Evolutionary conservation across 352 stramenopile genomes (phyloP).

Genomic region (Phytophthora cryptogea): DNA sequence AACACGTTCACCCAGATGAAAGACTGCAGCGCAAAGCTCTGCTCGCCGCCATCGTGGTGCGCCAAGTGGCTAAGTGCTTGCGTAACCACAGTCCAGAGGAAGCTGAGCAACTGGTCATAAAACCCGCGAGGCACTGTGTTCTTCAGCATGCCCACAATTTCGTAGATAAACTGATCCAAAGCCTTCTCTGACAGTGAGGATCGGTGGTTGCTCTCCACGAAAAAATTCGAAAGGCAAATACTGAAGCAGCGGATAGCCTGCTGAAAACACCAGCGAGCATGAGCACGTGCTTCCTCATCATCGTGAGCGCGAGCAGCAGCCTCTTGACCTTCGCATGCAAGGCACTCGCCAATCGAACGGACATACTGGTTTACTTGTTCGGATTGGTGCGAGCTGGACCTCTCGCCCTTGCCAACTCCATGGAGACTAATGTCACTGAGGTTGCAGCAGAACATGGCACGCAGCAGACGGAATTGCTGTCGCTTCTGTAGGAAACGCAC

Average conservation of each 20-base stretch:
- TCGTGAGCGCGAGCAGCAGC: slow-evolving; percentile 36
- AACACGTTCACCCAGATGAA: slow-evolving; percentile 88
- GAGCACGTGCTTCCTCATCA: slow-evolving; percentile 32
- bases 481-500: slow-evolving; percentile 70
- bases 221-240: slow-evolving; percentile 68
- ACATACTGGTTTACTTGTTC: slow-evolving; percentile 53
- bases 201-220: slow-evolving; percentile 33
- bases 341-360: slow-evolving; percentile 66
- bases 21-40: slow-evolving; percentile 54
- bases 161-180: slow-evolving; percentile 67
- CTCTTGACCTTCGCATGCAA: slow-evolving; percentile 62
- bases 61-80: slow-evolving; percentile 48
- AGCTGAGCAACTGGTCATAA: slow-evolving; percentile 59
- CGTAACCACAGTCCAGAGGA: slow-evolving; percentile 69
- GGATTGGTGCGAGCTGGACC: slow-evolving; percentile 29
- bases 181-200: slow-evolving; percentile 24
- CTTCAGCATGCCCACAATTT: slow-evolving; percentile 66
- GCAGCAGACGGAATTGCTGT: slow-evolving; percentile 67
- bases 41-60: slow-evolving; percentile 33
- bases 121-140: slow-evolving; percentile 64
- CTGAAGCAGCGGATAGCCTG: slow-evolving; percentile 76
- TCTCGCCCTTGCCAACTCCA: slow-evolving; percentile 24
- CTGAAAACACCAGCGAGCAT: slow-evolving; percentile 68
- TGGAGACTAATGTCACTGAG: slow-evolving; percentile 65
- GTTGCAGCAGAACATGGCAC: slow-evolving; percentile 68